phyloP scores from a whole-genome alignment of 345 rosid species.

The Melaleuca alternifolia region DNA sequence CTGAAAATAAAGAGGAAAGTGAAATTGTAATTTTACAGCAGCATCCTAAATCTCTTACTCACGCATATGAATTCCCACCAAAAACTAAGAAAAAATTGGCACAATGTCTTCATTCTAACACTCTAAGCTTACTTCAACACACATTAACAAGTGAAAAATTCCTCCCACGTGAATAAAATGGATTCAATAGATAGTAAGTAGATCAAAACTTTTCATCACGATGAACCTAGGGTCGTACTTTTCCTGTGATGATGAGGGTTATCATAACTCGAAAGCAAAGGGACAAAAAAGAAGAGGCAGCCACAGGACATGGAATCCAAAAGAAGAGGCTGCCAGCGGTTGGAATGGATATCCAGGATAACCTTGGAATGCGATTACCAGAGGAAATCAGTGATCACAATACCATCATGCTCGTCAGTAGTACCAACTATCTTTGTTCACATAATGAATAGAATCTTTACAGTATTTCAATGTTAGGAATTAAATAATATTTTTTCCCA shows the following conservation, averaged over 20 bases:
- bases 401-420: background rate
- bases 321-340: background rate
- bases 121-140: background rate
- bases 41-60: background rate
- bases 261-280: background rate
- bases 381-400: background rate
- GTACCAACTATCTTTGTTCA: background rate
- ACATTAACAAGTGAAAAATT: background rate
- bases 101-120: background rate
- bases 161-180: background rate
- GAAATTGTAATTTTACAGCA: background rate
- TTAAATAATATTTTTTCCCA: background rate
- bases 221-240: background rate
- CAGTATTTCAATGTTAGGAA: background rate
- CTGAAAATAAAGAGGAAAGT: slow-evolving; percentile 17
- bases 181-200: background rate
- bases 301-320: background rate
- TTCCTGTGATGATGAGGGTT: background rate
- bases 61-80: background rate
- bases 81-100: background rate
- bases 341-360: background rate
- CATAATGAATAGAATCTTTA: background rate
- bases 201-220: background rate
- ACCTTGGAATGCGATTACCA: background rate
- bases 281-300: background rate